Evolutionary conservation across 2,329 filamentous ascomycete genomes (phyloP).

Genomic region (Orbilia ellipsospora): DNA sequence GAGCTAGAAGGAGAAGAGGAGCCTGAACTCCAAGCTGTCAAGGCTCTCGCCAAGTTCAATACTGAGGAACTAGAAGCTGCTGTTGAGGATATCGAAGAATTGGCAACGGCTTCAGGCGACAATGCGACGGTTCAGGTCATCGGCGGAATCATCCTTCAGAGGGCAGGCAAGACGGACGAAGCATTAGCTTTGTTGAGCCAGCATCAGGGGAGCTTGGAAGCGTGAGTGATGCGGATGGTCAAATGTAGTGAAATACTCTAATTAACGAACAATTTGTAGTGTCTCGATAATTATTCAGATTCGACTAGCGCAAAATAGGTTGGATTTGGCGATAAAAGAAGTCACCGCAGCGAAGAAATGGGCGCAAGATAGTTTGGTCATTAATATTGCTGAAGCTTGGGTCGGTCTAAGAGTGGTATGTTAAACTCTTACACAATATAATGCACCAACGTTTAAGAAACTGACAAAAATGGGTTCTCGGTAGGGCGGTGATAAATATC

Average conservation of each 20-base stretch:
- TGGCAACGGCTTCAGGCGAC: slow-evolving; percentile 75
- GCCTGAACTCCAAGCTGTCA: slow-evolving; percentile 80
- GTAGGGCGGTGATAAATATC: slow-evolving; percentile 93
- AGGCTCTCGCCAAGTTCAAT: slow-evolving; percentile 76
- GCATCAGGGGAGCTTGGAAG: slow-evolving; percentile 83
- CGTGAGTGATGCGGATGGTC: slow-evolving; percentile 68
- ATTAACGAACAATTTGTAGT: slow-evolving; percentile 60
- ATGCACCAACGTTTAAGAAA: slow-evolving; percentile 54
- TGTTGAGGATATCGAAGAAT: slow-evolving; percentile 72
- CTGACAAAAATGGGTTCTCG: slow-evolving; percentile 54
- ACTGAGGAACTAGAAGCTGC: slow-evolving; percentile 71
- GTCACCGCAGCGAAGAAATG: slow-evolving; percentile 86
- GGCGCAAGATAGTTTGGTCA: slow-evolving; percentile 92
- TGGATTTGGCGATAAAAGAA: slow-evolving; percentile 90
- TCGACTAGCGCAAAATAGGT: slow-evolving; percentile 88
- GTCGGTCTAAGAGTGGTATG: slow-evolving; percentile 85
- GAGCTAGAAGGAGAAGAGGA: slow-evolving; percentile 74
- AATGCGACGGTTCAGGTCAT: slow-evolving; percentile 84
- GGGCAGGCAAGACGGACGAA: slow-evolving; percentile 82
- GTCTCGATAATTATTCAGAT: slow-evolving; percentile 92
- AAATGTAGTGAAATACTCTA: background rate
- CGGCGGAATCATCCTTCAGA: slow-evolving; percentile 82
- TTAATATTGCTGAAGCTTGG: slow-evolving; percentile 96
- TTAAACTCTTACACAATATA: background rate
- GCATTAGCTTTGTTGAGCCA: slow-evolving; percentile 81